Base-by-base conservation (phyloP, 1,139 yeast genomes). In the Hyphopichia wangnamkhiaoensis region DNA sequence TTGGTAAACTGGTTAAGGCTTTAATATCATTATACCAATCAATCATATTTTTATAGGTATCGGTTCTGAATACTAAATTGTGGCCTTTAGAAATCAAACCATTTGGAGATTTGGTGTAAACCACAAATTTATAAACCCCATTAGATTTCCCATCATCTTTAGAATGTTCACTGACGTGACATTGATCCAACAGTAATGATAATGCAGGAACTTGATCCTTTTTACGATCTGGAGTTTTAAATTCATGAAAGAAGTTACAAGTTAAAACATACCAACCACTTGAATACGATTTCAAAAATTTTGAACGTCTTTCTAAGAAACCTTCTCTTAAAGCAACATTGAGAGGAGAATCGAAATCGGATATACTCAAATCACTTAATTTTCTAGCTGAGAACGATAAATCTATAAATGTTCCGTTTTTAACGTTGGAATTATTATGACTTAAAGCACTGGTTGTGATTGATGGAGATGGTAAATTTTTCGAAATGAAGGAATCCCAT, bases 181-280 rank as follows among this genome's bases (percentile, higher is more conserved):
- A 90, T 43, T 87, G 89, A 52, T 82, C 87, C 43, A 93, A 72
- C 16, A 89, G 77, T 41, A 93, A 68, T 0, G 97, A 90, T 85
- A 89, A 83, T 14, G 87, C 84, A 1, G 98, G 98, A n/a, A 74
- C 60, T 40, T 87, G 80, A 58, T 91, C 97, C 54, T 79, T 84
- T 52, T 83, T 84, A 40, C 96, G 76, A 61, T 91, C 96, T 6
- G 80, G 64, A 1, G 91, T 71, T 65, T 90, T 91, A 64, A 93
- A 88, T 64, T 93, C 98, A 59, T 93, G 98, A 42, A 93, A 68
- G 54, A 80, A 91, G 42, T 83, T 81, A 41, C 97, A 86, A 1
- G 98, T 90, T 49, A 93, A 71, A 23, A 93, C 96, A 58, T 90
- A 94, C 82, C 88, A 93, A 4, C 95, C 95, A 49, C 82, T 79